Evolutionary conservation across 2,329 filamentous ascomycete genomes (phyloP).

Genomic region (Sphaerulina musiva): DNA sequence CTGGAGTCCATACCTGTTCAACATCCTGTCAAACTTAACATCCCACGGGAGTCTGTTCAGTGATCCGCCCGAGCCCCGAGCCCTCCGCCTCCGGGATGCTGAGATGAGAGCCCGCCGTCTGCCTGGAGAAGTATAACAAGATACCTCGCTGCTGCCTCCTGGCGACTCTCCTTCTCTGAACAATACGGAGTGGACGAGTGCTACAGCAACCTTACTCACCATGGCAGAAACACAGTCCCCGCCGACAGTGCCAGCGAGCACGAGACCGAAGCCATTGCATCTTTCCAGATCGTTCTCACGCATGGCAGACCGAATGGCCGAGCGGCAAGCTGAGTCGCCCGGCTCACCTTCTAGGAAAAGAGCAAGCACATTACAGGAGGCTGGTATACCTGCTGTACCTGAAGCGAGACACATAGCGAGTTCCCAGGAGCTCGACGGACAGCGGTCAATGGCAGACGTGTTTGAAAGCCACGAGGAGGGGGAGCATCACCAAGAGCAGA

Average conservation of each 20-base stretch:
- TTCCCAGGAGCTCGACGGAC: conserved; percentile 31
- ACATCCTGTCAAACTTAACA: too few species aligned
- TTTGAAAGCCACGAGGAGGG: conserved; percentile 38
- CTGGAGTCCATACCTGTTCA: too few species aligned
- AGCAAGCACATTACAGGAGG: conserved; percentile 43
- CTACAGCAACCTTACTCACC: not conserved
- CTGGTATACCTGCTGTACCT: conserved; percentile 39
- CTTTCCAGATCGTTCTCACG: conserved; percentile 46
- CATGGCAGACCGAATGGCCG: conserved; percentile 40
- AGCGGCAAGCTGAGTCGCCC: conserved; percentile 36
- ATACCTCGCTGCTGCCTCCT: not conserved
- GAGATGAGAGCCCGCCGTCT: conserved; percentile 4
- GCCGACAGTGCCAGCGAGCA: conserved; percentile 9
- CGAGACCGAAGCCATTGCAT: conserved; percentile 34
- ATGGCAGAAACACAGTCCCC: conserved; percentile 14
- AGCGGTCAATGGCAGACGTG: conserved; percentile 36
- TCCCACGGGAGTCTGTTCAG: too few species aligned
- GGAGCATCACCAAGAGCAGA: conserved; percentile 26
- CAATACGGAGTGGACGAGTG: not conserved
- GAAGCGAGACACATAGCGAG: conserved; percentile 38
- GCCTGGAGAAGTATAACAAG: conserved; percentile 5
- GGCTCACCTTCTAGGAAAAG: conserved; percentile 36
- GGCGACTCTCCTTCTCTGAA: not conserved
- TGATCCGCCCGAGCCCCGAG: not conserved
- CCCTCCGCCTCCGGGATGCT: conserved; percentile 3